Evolutionary conservation across 495 filamentous ascomycete genomes (phyloP).

Genomic region (Arthonia radiata): DNA sequence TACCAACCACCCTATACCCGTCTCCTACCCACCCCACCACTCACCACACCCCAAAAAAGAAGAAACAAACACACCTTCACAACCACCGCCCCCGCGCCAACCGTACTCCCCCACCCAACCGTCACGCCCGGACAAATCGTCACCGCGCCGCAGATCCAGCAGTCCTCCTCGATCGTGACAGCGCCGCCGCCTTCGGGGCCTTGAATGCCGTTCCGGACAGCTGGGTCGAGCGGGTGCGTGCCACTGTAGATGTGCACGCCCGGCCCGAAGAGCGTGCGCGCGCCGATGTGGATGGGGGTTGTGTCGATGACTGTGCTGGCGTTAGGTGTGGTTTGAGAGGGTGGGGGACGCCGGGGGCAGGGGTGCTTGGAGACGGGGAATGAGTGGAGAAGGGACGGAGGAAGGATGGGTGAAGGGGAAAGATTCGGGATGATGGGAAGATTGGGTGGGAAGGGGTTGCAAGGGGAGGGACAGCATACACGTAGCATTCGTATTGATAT

Average conservation of each 20-base stretch:
- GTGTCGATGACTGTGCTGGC: slow-evolving; percentile 59
- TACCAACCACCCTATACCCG: too few relatives aligned
- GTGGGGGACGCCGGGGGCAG: too few relatives aligned
- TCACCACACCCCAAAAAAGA: too few relatives aligned
- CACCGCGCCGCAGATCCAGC: slow-evolving; percentile 69
- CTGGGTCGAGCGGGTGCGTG: slow-evolving; percentile 54
- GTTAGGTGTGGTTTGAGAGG: too few relatives aligned
- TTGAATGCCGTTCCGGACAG: slow-evolving; percentile 40
- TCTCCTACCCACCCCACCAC: too few relatives aligned
- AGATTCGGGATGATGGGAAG: too few relatives aligned
- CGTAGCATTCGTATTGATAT: slow-evolving; percentile 58
- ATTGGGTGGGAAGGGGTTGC: too few relatives aligned
- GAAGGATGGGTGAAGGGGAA: too few relatives aligned
- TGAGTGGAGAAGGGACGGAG: too few relatives aligned
- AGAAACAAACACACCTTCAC: slow-evolving; percentile 55
- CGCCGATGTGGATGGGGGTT: slow-evolving; percentile 49
- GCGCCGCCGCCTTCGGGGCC: slow-evolving; percentile 56
- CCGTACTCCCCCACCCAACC: slow-evolving; percentile 48
- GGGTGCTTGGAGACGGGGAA: too few relatives aligned
- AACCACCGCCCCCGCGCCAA: slow-evolving; percentile 77
- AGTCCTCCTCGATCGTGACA: slow-evolving; percentile 63
- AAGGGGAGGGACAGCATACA: too few relatives aligned
- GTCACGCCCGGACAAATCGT: slow-evolving; percentile 54
- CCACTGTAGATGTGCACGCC: slow-evolving; percentile 50
- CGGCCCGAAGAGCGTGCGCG: slow-evolving; percentile 56